These are phyloP conservation scores for Penstemon barbatus DNA, from an alignment of 257 asterid genomes.

Conservation along the genomic window DNA sequence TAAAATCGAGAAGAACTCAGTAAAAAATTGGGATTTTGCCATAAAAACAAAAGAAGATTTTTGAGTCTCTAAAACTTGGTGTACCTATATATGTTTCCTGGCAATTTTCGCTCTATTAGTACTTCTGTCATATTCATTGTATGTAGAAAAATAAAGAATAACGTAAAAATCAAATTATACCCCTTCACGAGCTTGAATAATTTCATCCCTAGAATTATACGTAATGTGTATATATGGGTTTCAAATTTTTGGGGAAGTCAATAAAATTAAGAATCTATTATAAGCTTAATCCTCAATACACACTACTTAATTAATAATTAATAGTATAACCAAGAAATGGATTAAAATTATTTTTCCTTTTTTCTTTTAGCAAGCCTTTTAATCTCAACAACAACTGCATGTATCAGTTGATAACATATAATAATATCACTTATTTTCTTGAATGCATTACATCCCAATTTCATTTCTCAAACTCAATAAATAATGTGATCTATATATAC, in stretches of 20 bases:
- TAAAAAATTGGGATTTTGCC: no score
- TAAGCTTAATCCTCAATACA: constrained; percentile 1
- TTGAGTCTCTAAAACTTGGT: no score
- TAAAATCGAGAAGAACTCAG: no score
- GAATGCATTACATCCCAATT: constrained; percentile 25
- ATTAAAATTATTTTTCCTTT: not conserved
- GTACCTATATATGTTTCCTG: no score
- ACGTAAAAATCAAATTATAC: no score
- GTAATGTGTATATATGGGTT: not conserved
- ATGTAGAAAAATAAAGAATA: no score
- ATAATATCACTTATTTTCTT: constrained; percentile 18
- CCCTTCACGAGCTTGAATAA: no score
- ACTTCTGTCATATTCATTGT: no score
- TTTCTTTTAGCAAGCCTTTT: constrained; percentile 20
- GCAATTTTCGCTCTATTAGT: no score
- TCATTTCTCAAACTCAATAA: not conserved
- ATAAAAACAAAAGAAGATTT: no score
- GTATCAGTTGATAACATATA: constrained; percentile 1
- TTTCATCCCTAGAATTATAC: no score
- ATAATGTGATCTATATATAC: constrained; percentile 17
- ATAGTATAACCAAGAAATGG: not conserved
- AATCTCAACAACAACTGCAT: not conserved
- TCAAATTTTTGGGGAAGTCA: not conserved
- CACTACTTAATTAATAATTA: not conserved
- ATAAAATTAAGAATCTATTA: not conserved